Conservation (phyloP, 2,329 filamentous ascomycete genomes). For the Harringtonia lauricola region DNA sequence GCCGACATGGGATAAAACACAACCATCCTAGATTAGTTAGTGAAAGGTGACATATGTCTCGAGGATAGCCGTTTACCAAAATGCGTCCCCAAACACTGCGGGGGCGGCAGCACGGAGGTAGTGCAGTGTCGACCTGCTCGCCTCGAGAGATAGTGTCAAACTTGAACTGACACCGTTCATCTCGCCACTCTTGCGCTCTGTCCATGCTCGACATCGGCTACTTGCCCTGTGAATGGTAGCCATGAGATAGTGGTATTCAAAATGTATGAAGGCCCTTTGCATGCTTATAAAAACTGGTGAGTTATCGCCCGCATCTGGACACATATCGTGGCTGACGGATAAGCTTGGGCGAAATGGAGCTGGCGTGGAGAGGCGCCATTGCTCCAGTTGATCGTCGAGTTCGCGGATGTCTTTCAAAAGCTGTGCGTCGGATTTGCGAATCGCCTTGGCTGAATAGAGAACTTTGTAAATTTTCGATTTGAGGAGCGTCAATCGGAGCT, state of each 20-base stretch:
- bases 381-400: conserved; percentile 43
- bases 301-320: not conserved
- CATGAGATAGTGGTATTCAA: conserved; percentile 46
- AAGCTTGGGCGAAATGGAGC: conserved; percentile 32
- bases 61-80: conserved; percentile 30
- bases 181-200: conserved; percentile 19
- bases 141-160: conserved; percentile 39
- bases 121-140: conserved; percentile 41
- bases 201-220: conserved; percentile 34
- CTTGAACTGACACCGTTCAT: conserved; percentile 29
- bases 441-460: conserved; percentile 36
- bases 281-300: conserved; percentile 14
- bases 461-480: conserved; percentile 36
- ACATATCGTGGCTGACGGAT: conserved; percentile 12
- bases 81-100: conserved; percentile 32
- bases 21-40: conserved; percentile 28
- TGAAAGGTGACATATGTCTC: not conserved
- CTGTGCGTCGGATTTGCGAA: conserved; percentile 41
- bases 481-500: conserved; percentile 36
- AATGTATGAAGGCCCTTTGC: conserved; percentile 31
- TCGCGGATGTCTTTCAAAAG: conserved; percentile 42
- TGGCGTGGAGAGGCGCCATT: conserved; percentile 39
- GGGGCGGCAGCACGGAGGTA: conserved; percentile 32
- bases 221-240: conserved; percentile 45
- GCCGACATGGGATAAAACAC: conserved; percentile 46